Evolutionary conservation across 805 yeast genomes (phyloP).

Genomic region (Ogataea salicorniae): DNA sequence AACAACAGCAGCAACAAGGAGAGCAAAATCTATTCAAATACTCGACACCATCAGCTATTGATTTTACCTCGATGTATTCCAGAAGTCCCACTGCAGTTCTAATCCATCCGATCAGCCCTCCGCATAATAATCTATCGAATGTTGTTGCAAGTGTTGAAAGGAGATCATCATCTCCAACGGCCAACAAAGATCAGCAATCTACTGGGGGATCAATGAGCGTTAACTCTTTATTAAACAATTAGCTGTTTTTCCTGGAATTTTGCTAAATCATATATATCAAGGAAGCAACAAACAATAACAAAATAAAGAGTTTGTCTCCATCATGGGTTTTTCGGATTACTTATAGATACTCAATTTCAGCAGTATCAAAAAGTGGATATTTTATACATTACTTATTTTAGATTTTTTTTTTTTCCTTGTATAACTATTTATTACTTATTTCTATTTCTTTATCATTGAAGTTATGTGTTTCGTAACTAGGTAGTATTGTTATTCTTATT

Average conservation of each 20-base stretch:
- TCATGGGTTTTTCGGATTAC: no score
- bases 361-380: not conserved
- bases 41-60: slow-evolving; percentile 10
- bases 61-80: slow-evolving; percentile 10
- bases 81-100: not conserved
- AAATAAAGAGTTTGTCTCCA: no score
- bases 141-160: not conserved
- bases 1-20: not conserved
- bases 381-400: not conserved
- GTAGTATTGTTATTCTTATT: no score
- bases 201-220: no score
- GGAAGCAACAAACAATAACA: no score
- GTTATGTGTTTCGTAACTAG: no score
- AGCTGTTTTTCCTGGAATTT: no score
- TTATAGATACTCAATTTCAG: not conserved
- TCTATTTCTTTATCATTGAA: no score
- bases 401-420: not conserved
- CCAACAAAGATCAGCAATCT: no score
- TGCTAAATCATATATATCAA: no score
- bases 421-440: no score
- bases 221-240: no score
- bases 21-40: not conserved
- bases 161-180: not conserved
- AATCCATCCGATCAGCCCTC: not conserved
- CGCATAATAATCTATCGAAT: not conserved